phyloP scores from a whole-genome alignment of 257 asterid species.

The Solanum dulcamara region DNA sequence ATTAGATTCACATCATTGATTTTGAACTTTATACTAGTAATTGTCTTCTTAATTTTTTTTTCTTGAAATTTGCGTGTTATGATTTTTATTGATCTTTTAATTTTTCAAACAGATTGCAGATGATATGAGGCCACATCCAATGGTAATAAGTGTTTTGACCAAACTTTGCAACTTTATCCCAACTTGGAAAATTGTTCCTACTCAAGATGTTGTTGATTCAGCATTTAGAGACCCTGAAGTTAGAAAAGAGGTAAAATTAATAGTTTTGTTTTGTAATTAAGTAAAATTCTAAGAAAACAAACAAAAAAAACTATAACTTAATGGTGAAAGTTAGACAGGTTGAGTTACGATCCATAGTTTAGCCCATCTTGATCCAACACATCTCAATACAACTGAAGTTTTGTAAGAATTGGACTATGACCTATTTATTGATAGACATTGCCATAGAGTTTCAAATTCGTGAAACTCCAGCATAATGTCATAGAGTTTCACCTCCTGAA shows the following conservation, averaged over 20 bases:
- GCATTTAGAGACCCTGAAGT: conserved; percentile 78
- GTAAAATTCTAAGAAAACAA: too few species aligned
- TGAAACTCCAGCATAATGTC: neutral
- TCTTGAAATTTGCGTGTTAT: neutral
- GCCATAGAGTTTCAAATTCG: neutral
- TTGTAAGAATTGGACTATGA: too few species aligned
- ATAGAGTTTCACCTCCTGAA: neutral
- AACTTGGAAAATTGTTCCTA: conserved; percentile 79
- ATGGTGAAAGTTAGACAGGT: too few species aligned
- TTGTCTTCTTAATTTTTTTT: too few species aligned
- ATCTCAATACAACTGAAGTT: too few species aligned
- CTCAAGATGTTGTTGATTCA: conserved; percentile 61
- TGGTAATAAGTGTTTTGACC: conserved; percentile 41
- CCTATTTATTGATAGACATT: too few species aligned
- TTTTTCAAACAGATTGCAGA: conserved; percentile 57
- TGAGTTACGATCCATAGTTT: too few species aligned
- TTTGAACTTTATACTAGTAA: too few species aligned
- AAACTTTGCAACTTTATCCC: conserved; percentile 48
- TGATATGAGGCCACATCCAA: conserved; percentile 48
- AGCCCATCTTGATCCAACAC: too few species aligned
- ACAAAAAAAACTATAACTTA: too few species aligned
- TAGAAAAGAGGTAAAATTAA: conserved; percentile 80
- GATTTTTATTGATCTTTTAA: neutral
- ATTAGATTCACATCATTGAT: neutral
- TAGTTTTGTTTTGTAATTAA: too few species aligned